A percentile compares a stretch with the other conserved stretches of the same genome.
Conservation (phyloP, 257 asterid species). For the Galeopsis tetrahit region DNA sequence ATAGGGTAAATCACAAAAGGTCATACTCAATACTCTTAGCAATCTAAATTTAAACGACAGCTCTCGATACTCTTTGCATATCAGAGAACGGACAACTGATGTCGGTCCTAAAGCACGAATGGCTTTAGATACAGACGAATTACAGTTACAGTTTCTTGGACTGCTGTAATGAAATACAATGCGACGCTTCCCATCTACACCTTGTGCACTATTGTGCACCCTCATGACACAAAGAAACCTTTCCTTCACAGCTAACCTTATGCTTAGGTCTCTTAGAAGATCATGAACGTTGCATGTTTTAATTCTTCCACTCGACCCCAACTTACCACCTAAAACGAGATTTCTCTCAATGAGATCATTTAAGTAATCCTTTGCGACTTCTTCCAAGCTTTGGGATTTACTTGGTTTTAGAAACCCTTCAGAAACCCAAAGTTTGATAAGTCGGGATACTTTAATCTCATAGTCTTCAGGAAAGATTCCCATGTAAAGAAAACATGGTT, state of each 20-base stretch:
- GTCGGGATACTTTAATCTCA: neutral
- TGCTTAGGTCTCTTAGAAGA: constrained; percentile 6
- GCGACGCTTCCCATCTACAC: neutral
- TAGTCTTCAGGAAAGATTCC: neutral
- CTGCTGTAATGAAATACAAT: neutral
- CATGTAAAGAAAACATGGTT: constrained; percentile 16
- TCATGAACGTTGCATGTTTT: constrained; percentile 2
- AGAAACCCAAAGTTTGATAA: constrained; percentile 7
- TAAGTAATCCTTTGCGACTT: neutral
- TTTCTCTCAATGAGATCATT: constrained; percentile 1
- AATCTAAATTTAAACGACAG: neutral
- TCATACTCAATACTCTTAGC: neutral
- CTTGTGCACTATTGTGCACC: neutral
- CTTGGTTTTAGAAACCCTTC: neutral
- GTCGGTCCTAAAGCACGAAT: neutral
- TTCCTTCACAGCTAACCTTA: constrained; percentile 2
- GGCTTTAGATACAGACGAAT: neutral
- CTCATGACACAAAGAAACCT: neutral
- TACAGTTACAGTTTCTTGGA: neutral
- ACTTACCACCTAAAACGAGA: neutral
- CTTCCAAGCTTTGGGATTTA: constrained; percentile 13
- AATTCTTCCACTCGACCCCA: neutral
- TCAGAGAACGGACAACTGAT: constrained; percentile 16
- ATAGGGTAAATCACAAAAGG: neutral
- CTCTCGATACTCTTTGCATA: neutral